phyloP scores from a whole-genome alignment of 164 flowering plant genomes.

The Piper betle region DNA sequence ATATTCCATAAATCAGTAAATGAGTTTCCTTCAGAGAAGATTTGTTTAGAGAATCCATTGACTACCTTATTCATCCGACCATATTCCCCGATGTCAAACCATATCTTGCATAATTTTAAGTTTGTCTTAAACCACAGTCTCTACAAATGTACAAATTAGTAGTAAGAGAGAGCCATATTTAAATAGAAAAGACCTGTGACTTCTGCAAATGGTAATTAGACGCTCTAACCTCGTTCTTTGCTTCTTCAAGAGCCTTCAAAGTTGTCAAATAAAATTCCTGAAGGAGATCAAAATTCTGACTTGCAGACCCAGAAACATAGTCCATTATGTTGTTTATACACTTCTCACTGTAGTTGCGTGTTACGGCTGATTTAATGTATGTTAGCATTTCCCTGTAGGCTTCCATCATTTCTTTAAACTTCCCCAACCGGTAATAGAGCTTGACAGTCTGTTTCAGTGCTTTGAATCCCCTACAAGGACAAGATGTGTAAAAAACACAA shows the following conservation, averaged over 20 bases:
- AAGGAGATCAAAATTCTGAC: constrained; percentile 79
- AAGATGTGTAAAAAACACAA: neutral
- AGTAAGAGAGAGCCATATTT: neutral
- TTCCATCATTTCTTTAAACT: constrained; percentile 90
- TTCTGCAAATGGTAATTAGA: neutral
- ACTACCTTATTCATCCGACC: constrained; percentile 96
- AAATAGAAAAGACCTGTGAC: neutral
- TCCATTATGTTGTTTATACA: constrained; percentile 98
- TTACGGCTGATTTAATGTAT: constrained; percentile 95
- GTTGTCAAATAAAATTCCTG: constrained; percentile 96
- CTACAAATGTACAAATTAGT: constrained; percentile 19
- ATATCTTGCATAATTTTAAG: constrained; percentile 94
- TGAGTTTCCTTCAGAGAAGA: neutral
- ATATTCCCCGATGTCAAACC: constrained; percentile 98
- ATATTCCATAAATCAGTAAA: neutral
- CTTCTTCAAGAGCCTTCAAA: constrained; percentile 92
- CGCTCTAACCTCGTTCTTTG: constrained; percentile 83
- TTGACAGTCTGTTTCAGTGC: constrained; percentile 97
- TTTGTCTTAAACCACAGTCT: constrained; percentile 99
- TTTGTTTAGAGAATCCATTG: neutral
- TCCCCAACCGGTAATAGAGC: constrained; percentile 84
- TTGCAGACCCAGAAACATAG: constrained; percentile 92
- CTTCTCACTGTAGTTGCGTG: constrained; percentile 94
- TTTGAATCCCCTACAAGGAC: constrained; percentile 76
- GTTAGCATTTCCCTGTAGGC: constrained; percentile 92